Base-by-base conservation (phyloP, 495 filamentous ascomycete genomes). In the Penicillium chermesinum region DNA sequence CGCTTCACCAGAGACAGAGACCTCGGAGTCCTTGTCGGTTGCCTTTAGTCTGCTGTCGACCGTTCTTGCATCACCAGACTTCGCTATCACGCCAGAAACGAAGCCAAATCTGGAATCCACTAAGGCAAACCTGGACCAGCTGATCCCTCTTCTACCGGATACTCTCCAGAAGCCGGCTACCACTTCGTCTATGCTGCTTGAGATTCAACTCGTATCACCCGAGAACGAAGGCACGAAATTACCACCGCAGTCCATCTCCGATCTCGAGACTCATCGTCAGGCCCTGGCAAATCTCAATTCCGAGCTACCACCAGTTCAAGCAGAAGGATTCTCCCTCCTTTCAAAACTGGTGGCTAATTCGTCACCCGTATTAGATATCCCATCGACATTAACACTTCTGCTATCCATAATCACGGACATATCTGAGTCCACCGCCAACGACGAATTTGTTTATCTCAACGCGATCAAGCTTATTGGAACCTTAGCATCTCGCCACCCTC, bases 241-340 rank as follows among this genome's bases (percentile, higher is more conserved):
- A 17, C 32, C 46, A 15, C 63, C 68, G 6, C 39, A 66, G 8
- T 75, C 84, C 44, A 54, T 77, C 10, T 75, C 83, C 46, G 84
- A 89, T 56, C 77, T 81, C 21, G 83, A 88, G 45, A 84, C 75
- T 0, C 87, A 93, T 54, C 76, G 71, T 42, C 74, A 86, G 14
- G 87, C 86, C 5, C 70, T 93, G 21, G 78, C 75, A 1, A 87
- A 91, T 57, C 81, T 93, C 45, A 83, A 82, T 15, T 87, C 88
- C 45, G 78, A 83, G 0, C 81, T 88, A 0, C 79, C 88, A 6
- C 89, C 89, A 0, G 83, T 91, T 8, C 81, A 87, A 21, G 83
- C 81, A 4, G 86, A 93, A 60, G 89, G 87, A 8, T 79, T 95
- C 30, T 82, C 83, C 16, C 75, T 88, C 1, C 66, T 94, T 13